A percentile compares a stretch with the other conserved stretches of the same genome.
phyloP scores from a whole-genome alignment of 768 basidiomycete genomes.

The Mycena haematopus region DNA sequence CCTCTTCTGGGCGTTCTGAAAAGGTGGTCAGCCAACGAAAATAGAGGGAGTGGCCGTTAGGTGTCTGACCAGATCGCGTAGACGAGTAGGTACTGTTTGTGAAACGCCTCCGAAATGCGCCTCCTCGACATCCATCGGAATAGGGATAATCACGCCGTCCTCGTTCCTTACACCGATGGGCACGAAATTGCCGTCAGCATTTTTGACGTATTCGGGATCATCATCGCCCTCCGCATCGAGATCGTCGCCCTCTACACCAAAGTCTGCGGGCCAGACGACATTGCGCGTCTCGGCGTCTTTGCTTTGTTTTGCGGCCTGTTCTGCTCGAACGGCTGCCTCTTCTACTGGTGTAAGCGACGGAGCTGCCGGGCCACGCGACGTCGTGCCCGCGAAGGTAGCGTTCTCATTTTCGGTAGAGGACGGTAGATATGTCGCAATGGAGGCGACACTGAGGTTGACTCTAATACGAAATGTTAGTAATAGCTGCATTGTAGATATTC shows the following conservation, averaged over 20 bases:
- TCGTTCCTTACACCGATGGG: constrained; percentile 67
- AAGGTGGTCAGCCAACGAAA: constrained; percentile 9
- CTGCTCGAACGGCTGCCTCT: constrained; percentile 57
- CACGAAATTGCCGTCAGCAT: constrained; percentile 43
- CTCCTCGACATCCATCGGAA: constrained; percentile 43
- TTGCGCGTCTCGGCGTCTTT: constrained; percentile 67
- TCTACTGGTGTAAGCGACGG: constrained; percentile 61
- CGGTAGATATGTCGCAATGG: constrained; percentile 77
- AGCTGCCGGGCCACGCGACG: constrained; percentile 36
- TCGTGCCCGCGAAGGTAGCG: constrained; percentile 59
- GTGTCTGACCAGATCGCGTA: constrained; percentile 60
- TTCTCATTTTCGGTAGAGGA: constrained; percentile 64
- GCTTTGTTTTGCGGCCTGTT: constrained; percentile 65
- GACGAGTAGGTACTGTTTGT: constrained; percentile 57
- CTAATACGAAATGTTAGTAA: constrained; percentile 41
- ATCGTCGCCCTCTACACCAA: constrained; percentile 55
- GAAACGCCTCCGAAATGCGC: constrained; percentile 57
- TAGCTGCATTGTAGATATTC: constrained; percentile 3
- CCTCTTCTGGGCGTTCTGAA: constrained; percentile 22
- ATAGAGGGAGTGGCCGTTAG: not conserved
- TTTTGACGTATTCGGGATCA: constrained; percentile 51
- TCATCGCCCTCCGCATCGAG: constrained; percentile 67
- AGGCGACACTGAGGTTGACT: constrained; percentile 73
- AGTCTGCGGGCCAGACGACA: constrained; percentile 69
- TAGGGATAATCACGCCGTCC: constrained; percentile 58